A percentile compares a stretch with the other conserved stretches of the same genome.
Evolutionary conservation across 116 monocot genomes (phyloP).

Genomic region (Papilionanthe hybrid): DNA sequence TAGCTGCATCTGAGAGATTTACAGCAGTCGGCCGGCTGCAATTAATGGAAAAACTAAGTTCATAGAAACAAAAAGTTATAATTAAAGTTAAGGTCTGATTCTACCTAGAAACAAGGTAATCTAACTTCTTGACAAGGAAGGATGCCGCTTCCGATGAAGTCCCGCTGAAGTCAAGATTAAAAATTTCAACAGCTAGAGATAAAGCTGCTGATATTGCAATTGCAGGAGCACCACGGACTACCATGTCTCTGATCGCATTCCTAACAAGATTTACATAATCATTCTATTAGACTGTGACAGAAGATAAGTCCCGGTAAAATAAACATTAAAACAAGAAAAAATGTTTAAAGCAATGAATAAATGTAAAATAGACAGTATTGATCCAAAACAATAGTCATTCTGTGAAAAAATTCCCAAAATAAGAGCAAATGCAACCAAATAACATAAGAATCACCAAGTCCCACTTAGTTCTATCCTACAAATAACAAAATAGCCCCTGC

Average conservation of each 20-base stretch:
- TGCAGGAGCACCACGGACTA: conserved; percentile 94
- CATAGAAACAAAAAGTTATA: neutral
- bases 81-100: neutral
- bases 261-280: conserved; percentile 20
- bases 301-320: neutral
- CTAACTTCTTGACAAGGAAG: conserved; percentile 63
- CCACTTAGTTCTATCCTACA: too few species aligned
- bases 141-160: conserved; percentile 66
- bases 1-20: conserved; percentile 92
- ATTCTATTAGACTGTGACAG: neutral
- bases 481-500: too few species aligned
- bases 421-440: neutral
- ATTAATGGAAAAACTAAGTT: neutral
- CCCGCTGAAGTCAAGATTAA: conserved; percentile 53
- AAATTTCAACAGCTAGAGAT: conserved; percentile 76
- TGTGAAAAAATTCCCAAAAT: neutral
- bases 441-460: too few species aligned
- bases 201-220: conserved; percentile 96
- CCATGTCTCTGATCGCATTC: conserved; percentile 94
- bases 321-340: neutral
- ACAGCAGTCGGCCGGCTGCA: conserved; percentile 95
- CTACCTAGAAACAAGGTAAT: conserved; percentile 91
- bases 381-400: neutral
- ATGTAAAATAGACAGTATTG: neutral
- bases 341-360: neutral